Conservation (phyloP, 441 rosid genomes). For the Populus hybrid region DNA sequence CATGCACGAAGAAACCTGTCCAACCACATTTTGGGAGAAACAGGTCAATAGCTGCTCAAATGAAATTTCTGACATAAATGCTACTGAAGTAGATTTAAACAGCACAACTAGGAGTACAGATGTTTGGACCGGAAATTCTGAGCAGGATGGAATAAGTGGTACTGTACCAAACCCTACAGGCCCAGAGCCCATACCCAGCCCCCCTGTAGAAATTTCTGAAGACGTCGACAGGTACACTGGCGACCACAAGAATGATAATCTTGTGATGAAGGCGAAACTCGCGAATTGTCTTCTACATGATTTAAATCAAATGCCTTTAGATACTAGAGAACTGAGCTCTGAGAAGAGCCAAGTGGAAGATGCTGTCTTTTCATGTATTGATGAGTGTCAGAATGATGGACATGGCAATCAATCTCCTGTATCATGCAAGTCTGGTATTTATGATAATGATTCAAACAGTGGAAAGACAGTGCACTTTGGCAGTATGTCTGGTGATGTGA, state of each 20-base stretch:
- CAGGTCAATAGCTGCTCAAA: slow-evolving; percentile 14
- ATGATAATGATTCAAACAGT: slow-evolving; percentile 39
- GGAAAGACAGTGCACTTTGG: slow-evolving; percentile 23
- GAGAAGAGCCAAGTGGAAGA: slow-evolving; percentile 43
- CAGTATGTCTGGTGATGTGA: slow-evolving; percentile 17
- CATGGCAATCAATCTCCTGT: slow-evolving; percentile 36
- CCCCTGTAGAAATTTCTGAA: slow-evolving; percentile 11
- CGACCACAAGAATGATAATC: slow-evolving; percentile 19
- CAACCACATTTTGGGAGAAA: slow-evolving; percentile 6
- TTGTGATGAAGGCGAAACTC: slow-evolving; percentile 19
- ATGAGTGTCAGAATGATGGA: slow-evolving; percentile 31
- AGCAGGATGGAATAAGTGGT: background rate
- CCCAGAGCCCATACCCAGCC: slow-evolving; percentile 19
- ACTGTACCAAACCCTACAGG: slow-evolving; percentile 1
- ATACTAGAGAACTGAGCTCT: slow-evolving; percentile 24
- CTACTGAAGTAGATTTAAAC: slow-evolving; percentile 19
- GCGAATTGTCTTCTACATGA: slow-evolving; percentile 3
- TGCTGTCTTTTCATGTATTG: slow-evolving; percentile 24
- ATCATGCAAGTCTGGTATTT: slow-evolving; percentile 52
- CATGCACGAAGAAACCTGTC: slow-evolving; percentile 13
- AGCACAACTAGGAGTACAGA: slow-evolving; percentile 8
- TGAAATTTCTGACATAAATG: slow-evolving; percentile 17
- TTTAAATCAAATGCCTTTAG: slow-evolving; percentile 10
- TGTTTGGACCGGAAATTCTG: slow-evolving; percentile 4
- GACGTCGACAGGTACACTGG: slow-evolving; percentile 18